Conservation (phyloP, 2,329 filamentous ascomycete genomes). For the Monilinia aucupariae region DNA sequence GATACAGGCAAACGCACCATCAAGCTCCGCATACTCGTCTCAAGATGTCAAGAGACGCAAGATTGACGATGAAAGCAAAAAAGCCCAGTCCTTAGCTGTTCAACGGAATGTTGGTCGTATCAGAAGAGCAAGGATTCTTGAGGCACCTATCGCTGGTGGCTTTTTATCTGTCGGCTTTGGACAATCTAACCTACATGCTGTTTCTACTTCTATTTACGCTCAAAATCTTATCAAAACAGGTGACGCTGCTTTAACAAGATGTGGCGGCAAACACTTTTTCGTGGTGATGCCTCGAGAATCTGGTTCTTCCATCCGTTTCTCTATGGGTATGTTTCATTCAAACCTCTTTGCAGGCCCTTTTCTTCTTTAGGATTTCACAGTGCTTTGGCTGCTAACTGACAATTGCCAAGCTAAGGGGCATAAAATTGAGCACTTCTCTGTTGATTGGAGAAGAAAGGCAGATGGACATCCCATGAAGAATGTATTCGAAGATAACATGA, state of each 20-base stretch:
- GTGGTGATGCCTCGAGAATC: neutral
- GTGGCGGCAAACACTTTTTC: neutral
- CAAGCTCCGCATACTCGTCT: constrained; percentile 49
- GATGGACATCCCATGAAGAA: too few relatives aligned
- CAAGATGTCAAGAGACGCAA: constrained; percentile 53
- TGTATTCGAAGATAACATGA: neutral
- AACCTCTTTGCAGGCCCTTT: neutral
- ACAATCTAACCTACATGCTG: constrained; percentile 12
- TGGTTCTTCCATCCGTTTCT: neutral
- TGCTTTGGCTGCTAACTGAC: neutral
- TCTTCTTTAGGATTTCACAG: neutral
- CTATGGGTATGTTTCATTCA: neutral
- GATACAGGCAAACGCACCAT: constrained; percentile 49
- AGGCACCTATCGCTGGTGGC: constrained; percentile 23
- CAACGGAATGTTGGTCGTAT: constrained; percentile 24
- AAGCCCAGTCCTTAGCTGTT: constrained; percentile 8
- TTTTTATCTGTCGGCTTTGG: constrained; percentile 25
- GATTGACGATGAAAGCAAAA: constrained; percentile 37
- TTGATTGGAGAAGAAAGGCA: too few relatives aligned
- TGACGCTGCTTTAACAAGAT: neutral
- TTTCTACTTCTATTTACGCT: constrained; percentile 2
- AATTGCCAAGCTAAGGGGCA: too few relatives aligned
- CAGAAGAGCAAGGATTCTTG: constrained; percentile 21
- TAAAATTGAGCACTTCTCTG: too few relatives aligned
- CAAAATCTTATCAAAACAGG: neutral